Evolutionary conservation across 257 asterid genomes (phyloP), one percentile per base, ranked within the genome.

Genomic region (Schizonepeta tenuifolia): DNA sequence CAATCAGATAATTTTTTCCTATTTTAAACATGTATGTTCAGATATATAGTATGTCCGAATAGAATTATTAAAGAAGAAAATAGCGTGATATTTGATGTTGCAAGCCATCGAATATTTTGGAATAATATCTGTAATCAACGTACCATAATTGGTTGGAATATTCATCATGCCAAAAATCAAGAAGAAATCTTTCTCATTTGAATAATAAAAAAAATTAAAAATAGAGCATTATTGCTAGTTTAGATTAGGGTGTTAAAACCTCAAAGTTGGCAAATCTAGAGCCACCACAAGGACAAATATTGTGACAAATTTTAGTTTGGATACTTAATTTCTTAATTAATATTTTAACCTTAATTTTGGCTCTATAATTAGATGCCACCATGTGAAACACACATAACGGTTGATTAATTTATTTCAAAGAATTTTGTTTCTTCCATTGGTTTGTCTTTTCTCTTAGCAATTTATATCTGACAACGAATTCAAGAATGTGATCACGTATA

Each of bases 241-340:
- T 44, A 63, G 59, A 69, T 60, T 78, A 73, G 64, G 68, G 58
- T 24, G 26, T 24, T 9, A 62, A 33, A n/a, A n/a, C n/a, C n/a
- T n/a, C n/a, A n/a, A n/a, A 71, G 82, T 77, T 69, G 78, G 80
- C 77, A 80, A 78, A 67, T 65, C 73, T 75, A 72, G 75, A 50
- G 72, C 60, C 73, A 73, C 70, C 57, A 75, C 28, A 41, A 75
- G 31, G 79, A 85, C 86, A 83, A 80, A 73, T 18, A 36, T 36
- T 47, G 62, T 75, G 77, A 81, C 82, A 77, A 75, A 79, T 47
- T 80, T 75, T 83, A 81, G 80, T 75, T 80, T 80, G 82, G 79
- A 57, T 17, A 75, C 83, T 82, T 78, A 81, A 83, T 60, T 60
- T 59, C 12, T 75, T 75, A 21, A 82, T 40, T 53, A 10, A 64